Evolutionary conservation across 139 green algal genomes (phyloP), one percentile per base, ranked within the genome.

Genomic region (Deuterostichococcus epilithicus): DNA sequence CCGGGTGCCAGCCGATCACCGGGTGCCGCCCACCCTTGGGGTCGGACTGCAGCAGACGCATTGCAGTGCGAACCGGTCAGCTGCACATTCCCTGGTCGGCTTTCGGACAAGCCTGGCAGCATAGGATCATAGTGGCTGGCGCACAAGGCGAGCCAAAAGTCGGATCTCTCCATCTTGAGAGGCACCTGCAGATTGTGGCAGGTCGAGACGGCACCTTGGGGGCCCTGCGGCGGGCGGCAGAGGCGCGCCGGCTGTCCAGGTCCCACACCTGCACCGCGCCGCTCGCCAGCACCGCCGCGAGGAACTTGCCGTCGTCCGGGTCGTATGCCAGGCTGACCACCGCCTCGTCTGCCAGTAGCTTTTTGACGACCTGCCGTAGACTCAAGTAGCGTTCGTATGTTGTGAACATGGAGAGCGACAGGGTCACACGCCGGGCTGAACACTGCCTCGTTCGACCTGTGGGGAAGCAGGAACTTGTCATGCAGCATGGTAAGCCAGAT

Each of bases 1-100:
- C 90, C 8, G 91, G 90, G 67, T 92, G 87, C 90, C 90, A 95
- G 18, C 86, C 86, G 28, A 84, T 58, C 10, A 69, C 58, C 65
- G 34, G 47, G 30, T 83, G 81, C 28, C 65, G 60, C 1, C 35
- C 32, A 8, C 79, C 72, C 13, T 52, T 38, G 22, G 81, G 63
- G 63, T 91, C 85, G 1, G 80, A 38, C 80, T 88, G 76, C 36
- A 45, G 38, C 10, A 33, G 39, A 28, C 63, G 10, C 8, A 52
- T n/a, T n/a, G n/a, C n/a, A n/a, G n/a, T n/a, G n/a, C n/a, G n/a
- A n/a, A n/a, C n/a, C n/a, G n/a, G n/a, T n/a, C n/a, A n/a, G n/a
- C n/a, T n/a, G n/a, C 32, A 36, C 3, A 73, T 73, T 30, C 6
- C 6, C 25, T 44, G 5, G 22, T 39, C 1, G 3, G 6, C 70